These are phyloP conservation scores for Diplodia seriata DNA, from an alignment of 2,329 filamentous ascomycete species.

Conservation along the genomic window DNA sequence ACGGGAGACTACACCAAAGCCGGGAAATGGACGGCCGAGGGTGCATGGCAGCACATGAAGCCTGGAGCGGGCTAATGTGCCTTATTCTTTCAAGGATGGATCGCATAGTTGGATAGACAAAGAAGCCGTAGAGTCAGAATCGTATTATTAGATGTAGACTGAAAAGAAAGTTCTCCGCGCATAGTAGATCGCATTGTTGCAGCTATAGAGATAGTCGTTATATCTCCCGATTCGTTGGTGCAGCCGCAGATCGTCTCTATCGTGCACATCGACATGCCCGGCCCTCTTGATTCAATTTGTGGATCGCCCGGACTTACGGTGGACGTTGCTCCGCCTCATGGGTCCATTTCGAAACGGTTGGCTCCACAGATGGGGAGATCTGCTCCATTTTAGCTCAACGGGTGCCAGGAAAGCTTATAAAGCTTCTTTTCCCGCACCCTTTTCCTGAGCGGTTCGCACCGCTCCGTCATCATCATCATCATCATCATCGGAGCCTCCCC, in stretches of 20 bases:
- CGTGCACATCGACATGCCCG: background rate
- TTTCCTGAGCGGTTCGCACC: background rate
- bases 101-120: background rate
- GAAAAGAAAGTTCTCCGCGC: background rate
- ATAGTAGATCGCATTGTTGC: background rate
- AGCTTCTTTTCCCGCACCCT: background rate
- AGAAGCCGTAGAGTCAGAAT: slow-evolving; percentile 3
- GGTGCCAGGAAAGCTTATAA: background rate
- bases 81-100: background rate
- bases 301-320: background rate
- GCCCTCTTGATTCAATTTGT: background rate
- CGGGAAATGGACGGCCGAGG: slow-evolving; percentile 70
- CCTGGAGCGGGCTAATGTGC: slow-evolving; percentile 57
- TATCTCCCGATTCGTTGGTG: background rate
- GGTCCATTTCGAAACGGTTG: background rate
- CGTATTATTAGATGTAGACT: background rate
- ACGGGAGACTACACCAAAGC: slow-evolving; percentile 78
- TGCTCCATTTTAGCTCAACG: background rate
- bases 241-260: background rate
- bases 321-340: background rate
- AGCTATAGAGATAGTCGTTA: background rate
- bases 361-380: slow-evolving; percentile 16
- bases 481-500: background rate
- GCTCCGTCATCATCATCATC: too few species aligned
- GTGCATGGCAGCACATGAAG: slow-evolving; percentile 71